Evolutionary conservation across 176 grass and related monocot genomes (phyloP).

Genomic region (Poa pratensis): DNA sequence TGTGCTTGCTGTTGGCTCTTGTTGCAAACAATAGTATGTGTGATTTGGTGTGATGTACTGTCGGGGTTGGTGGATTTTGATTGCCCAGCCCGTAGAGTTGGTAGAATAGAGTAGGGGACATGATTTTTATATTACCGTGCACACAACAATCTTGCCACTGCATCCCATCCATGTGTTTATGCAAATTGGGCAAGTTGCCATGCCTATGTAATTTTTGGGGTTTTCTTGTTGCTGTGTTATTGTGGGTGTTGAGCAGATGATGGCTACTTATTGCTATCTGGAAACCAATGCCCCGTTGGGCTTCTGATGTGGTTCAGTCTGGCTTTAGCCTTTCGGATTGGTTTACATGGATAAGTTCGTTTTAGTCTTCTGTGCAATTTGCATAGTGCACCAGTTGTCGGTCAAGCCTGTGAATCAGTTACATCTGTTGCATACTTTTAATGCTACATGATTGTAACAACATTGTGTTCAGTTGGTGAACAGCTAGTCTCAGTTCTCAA

Average conservation of each 20-base stretch:
- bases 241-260: neutral
- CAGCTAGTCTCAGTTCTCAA: neutral
- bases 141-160: neutral
- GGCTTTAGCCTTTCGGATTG: slow-evolving; percentile 14
- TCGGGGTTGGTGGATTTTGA: neutral
- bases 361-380: neutral
- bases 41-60: neutral
- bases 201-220: neutral
- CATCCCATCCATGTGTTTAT: slow-evolving; percentile 8
- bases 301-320: slow-evolving; percentile 16
- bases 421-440: neutral
- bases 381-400: neutral
- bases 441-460: neutral
- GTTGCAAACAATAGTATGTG: neutral
- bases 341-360: slow-evolving; percentile 1
- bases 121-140: neutral
- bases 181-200: neutral
- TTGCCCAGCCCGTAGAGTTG: neutral
- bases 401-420: neutral
- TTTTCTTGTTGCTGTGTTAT: slow-evolving; percentile 10
- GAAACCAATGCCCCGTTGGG: neutral
- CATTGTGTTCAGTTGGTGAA: slow-evolving; percentile 1
- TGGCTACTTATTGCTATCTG: neutral
- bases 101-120: slow-evolving; percentile 5
- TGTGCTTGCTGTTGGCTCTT: slow-evolving; percentile 14